Base-by-base conservation (phyloP, 169 alveolate species). In the Eimeria brunetti region DNA sequence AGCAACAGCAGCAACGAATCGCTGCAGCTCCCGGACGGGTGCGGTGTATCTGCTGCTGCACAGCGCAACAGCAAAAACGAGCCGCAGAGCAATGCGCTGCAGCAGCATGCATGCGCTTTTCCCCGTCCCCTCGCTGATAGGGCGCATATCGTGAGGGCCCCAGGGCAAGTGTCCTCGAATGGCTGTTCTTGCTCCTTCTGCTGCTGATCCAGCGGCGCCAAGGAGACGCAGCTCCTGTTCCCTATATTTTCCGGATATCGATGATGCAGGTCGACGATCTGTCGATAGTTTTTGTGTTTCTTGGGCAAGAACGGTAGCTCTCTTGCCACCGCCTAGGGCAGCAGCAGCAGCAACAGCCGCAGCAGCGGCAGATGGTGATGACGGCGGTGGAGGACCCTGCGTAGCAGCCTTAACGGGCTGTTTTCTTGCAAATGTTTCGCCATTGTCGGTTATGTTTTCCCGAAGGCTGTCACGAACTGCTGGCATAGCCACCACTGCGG, bases 1-100 rank as follows among this genome's bases (percentile, higher is more conserved):
- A 49, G 94, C 86, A 67, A 88, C 86, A n/a, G 94, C 94, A 22
- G 94, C 92, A 36, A 86, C 92, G 12, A 86, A 86, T 33, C 92
- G 92, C 67, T 86, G 92, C 81, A 86, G 81, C 83, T 86, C 64
- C 38, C 30, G 75, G 58, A 69, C 86, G 30, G 94, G 94, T 53
- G 85, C 14, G 86, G 86, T 49, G 86, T 64, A 46, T 67, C 73
- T 64, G 94, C 75, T 88, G 53, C 94, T 88, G 86, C 94, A 88
- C 83, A 69, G 38, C 30, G 86, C 94, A 16, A 53, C 86, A 49
- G 84, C 86, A 30, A 88, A 88, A n/a, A 88, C n/a, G 38, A 88
- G 73, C 71, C 86, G 75, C 86, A 88, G 44, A 38, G 94, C 94
- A 30, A 88, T 69, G 58, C 94, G 94, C 75, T 69, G 84, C 94